phyloP scores from a whole-genome alignment of 2,329 filamentous ascomycete genomes.

The Aspergillus sojae region DNA sequence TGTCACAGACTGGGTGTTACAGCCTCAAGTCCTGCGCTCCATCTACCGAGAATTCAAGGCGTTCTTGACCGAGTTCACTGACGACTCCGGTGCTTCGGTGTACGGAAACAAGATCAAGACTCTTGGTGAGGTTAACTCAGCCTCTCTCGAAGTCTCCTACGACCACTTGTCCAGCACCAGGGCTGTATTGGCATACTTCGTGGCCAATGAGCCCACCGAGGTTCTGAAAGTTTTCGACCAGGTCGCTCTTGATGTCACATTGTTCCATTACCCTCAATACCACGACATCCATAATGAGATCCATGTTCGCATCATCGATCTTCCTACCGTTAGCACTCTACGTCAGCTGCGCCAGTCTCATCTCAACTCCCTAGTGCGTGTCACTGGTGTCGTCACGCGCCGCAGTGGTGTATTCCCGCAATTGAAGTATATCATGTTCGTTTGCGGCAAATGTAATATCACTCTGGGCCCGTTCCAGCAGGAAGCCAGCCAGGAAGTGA shows the following conservation, averaged over 20 bases:
- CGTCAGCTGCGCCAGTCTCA: conserved; percentile 94
- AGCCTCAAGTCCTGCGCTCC: conserved; percentile 85
- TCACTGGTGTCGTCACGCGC: conserved; percentile 92
- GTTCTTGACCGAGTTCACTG: conserved; percentile 94
- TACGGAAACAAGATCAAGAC: conserved; percentile 94
- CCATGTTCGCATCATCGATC: conserved; percentile 92
- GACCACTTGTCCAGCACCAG: conserved; percentile 88
- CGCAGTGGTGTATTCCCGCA: conserved; percentile 96
- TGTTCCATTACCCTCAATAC: conserved; percentile 96
- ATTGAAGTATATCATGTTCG: conserved; percentile 97
- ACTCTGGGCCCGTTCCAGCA: conserved; percentile 96
- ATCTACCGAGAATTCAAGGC: conserved; percentile 97
- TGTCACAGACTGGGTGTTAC: conserved; percentile 91
- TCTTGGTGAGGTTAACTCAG: conserved; percentile 95
- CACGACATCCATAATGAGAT: conserved; percentile 97
- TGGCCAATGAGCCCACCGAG: conserved; percentile 93
- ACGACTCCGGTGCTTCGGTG: conserved; percentile 84
- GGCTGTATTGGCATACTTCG: conserved; percentile 90
- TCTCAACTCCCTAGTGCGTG: conserved; percentile 91
- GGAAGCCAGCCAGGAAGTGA: conserved; percentile 94
- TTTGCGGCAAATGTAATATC: conserved; percentile 89
- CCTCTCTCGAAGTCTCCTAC: conserved; percentile 94
- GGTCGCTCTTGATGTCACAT: conserved; percentile 92
- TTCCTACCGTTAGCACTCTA: conserved; percentile 92
- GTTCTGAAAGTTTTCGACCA: conserved; percentile 95